Base-by-base conservation (phyloP, 495 filamentous ascomycete species). In the Hyaloscypha hepaticicola region DNA sequence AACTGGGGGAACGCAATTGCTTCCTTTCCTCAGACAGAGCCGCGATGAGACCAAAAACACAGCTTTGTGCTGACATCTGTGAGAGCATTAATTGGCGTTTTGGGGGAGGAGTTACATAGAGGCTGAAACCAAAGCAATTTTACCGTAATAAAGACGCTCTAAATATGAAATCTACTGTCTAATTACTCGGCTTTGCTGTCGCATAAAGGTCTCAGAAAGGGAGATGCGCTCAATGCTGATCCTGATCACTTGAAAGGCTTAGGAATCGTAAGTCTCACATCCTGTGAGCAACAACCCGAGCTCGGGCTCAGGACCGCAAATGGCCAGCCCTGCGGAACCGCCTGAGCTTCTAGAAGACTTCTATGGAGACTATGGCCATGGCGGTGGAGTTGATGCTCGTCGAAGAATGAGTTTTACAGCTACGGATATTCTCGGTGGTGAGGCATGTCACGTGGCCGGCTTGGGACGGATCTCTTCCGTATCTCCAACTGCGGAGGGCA, bases 1-100 rank as follows among this genome's bases (percentile, higher is more conserved):
- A 14, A 75, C 73, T 22, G 73, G 73, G 21, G 73, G 73, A n/a
- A 75, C 73, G 26, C 53, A 66, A 25, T 56, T 75, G 51, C 16
- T 73, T 6, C 69, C 71, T 3, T 75, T 75, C 29, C 62, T 75
- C 49, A 69, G 61, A 41, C 64, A 68, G 22, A 63, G 52, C 59
- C 61, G 70, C 16, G 50, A 72, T 61, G 70, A 72, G 52, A 69
- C 65, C 48, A 45, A 34, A 16, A 58, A 61, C 1, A 45, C 56
- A 4, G 56, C 56, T 22, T 45, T 16, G 38, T 14, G 6, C 19
- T 45, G 38, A 45, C 11, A 45, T 14, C 19, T 4, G 38, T 16
- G 38, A 45, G 38, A 45, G 38, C 38, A 45, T 45, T 16, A n/a
- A 45, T 45, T 45, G 38, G 38, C 38, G 38, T 45, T 45, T 16